Evolutionary conservation across 768 basidiomycete genomes (phyloP), one percentile per base, ranked within the genome.

Genomic region (Boletus vermiculosoides): DNA sequence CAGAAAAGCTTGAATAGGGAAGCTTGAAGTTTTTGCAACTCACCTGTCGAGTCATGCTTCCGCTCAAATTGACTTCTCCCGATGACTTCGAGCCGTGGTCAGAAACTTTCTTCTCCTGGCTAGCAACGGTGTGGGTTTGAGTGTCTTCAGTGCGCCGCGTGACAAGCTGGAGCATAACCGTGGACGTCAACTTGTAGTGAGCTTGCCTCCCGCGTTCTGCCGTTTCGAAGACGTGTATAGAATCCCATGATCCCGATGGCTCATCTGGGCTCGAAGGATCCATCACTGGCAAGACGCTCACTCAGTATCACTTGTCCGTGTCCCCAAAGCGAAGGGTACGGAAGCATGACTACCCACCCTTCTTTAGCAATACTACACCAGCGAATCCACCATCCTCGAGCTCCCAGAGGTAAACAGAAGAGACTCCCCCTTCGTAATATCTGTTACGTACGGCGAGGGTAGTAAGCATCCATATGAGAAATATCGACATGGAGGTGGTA

Each of bases 371-470:
- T 1, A 98, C 97, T 2, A 96, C 96, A 11, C 97, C 97, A 10
- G 97, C 96, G 72, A 98, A 98, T 50, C 89, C 91, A 16, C 92
- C 92, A 65, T 98, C 95, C 56, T 98, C 96, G 28, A 94, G 80
- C 69, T 98, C 96, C 97, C 97, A 99, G 20, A 99, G 84, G 73
- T 95, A 99, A 16, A 97, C 96, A 23, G 91, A 94, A 28, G 94
- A 97, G 2, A 93, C 87, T 4, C 97, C 97, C n/a, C 96, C 96
- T 74, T 98, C 97, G 72, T 86, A 99, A 78, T 99, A 99, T 81
- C 89, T 91, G 62, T 64, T 45, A 15, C 50, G 33, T 18, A 50
- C 48, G 30, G 47, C 40, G 36, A 28, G 31, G 49, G 49, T 36
- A 42, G 46, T 50, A 25, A 58, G 45, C 8, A 51, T 51, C 23